These are phyloP conservation scores for Phytophthora syringae DNA, from an alignment of 352 stramenopile species.

Conservation along the genomic window DNA sequence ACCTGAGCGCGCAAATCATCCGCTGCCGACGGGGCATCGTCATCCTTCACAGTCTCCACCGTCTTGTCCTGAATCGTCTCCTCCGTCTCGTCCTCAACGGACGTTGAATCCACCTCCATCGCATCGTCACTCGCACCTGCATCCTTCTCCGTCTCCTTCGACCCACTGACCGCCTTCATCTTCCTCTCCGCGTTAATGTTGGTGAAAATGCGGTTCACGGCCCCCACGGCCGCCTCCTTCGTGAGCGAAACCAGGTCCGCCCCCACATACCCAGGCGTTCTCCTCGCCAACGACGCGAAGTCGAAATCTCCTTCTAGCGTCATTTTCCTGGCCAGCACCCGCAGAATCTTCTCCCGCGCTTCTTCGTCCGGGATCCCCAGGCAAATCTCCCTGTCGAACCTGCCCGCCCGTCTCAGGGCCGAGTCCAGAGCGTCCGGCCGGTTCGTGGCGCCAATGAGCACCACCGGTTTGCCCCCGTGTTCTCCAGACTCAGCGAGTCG, in stretches of 20 bases:
- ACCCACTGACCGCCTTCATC: slow-evolving; percentile 9
- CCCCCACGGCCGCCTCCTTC: slow-evolving; percentile 98
- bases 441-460: slow-evolving; percentile 98
- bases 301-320: slow-evolving; percentile 94
- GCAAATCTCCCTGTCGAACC: slow-evolving; percentile 99
- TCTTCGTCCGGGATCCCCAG: slow-evolving; percentile 97
- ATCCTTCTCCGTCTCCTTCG: slow-evolving; percentile 18
- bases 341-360: slow-evolving; percentile 94
- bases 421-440: slow-evolving; percentile 97
- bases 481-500: slow-evolving; percentile 90
- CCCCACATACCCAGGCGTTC: slow-evolving; percentile 97
- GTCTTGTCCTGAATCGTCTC: slow-evolving; percentile 14
- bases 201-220: slow-evolving; percentile 98
- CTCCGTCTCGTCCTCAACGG: no score
- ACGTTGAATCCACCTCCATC: slow-evolving; percentile 25
- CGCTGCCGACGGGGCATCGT: slow-evolving; percentile 41
- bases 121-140: slow-evolving; percentile 25
- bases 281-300: slow-evolving; percentile 92
- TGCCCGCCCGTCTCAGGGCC: slow-evolving; percentile 94
- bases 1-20: slow-evolving; percentile 72
- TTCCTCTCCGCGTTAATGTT: slow-evolving; percentile 53
- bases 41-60: slow-evolving; percentile 12
- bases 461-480: slow-evolving; percentile 93
- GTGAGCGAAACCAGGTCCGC: slow-evolving; percentile 97
- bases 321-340: slow-evolving; percentile 95